phyloP scores from a whole-genome alignment of 176 grass and related monocot species.

The Tuctoria greenei region DNA sequence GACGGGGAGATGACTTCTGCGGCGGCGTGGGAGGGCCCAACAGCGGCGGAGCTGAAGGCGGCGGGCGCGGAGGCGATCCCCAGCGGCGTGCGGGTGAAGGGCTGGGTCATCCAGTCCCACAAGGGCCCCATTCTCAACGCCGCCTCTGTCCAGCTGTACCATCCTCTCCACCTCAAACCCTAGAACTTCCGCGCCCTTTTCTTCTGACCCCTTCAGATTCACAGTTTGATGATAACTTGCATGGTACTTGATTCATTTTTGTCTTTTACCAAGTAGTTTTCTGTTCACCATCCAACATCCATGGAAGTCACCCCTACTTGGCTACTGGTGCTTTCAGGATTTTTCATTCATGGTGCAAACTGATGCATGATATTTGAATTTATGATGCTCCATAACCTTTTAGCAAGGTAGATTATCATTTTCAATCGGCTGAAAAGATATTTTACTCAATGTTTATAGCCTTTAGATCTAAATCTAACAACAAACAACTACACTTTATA shows the following conservation, averaged over 20 bases:
- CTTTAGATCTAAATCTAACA: no score
- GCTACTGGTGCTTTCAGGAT: not conserved
- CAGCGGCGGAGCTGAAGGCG: conserved; percentile 68
- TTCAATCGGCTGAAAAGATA: no score
- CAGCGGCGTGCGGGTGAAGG: conserved; percentile 58
- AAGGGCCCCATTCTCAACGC: conserved; percentile 82
- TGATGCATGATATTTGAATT: conserved; percentile 2
- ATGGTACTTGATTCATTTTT: not conserved
- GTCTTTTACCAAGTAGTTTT: not conserved
- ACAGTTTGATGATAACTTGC: not conserved
- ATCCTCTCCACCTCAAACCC: conserved; percentile 29
- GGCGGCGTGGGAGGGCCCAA: conserved; percentile 68
- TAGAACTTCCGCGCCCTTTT: not conserved
- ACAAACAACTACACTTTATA: no score
- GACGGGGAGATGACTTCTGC: conserved; percentile 35
- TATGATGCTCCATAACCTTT: not conserved
- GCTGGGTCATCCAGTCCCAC: conserved; percentile 71
- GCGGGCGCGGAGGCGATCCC: conserved; percentile 61
- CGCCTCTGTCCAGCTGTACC: conserved; percentile 56
- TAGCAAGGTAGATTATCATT: not conserved
- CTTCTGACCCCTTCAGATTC: not conserved
- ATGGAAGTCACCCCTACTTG: not conserved
- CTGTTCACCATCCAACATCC: not conserved
- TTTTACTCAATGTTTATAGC: no score
- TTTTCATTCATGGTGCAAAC: not conserved